These are phyloP conservation scores for Fusarium sp. DNA, from an alignment of 2,329 filamentous ascomycete species.

Conservation along the genomic window DNA sequence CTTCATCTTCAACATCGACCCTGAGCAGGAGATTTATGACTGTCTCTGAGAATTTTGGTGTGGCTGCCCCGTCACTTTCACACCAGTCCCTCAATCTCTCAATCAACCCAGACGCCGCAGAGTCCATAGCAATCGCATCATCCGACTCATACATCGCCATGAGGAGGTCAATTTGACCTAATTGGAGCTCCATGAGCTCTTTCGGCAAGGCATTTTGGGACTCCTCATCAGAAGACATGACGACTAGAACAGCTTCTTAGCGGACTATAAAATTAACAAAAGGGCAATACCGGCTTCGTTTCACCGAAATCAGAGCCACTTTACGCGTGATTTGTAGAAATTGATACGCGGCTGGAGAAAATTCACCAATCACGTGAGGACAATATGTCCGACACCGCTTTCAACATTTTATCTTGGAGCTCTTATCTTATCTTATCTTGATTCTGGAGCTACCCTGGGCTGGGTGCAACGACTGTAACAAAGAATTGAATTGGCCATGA, in stretches of 20 bases:
- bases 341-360: background rate
- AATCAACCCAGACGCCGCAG: conserved; percentile 21
- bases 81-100: conserved; percentile 36
- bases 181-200: conserved; percentile 57
- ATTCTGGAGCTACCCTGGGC: background rate
- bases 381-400: background rate
- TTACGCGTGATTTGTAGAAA: conserved; percentile 6
- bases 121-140: conserved; percentile 44
- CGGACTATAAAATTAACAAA: rapidly evolving
- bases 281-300: rapidly evolving
- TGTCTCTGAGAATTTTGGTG: conserved; percentile 3
- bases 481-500: background rate
- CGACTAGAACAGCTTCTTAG: rapidly evolving
- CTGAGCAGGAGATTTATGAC: conserved; percentile 40
- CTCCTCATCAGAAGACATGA: background rate
- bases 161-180: conserved; percentile 60
- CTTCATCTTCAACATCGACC: conserved; percentile 28
- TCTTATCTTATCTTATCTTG: background rate
- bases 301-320: background rate
- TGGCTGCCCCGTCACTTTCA: conserved; percentile 11
- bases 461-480: background rate
- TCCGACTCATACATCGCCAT: conserved; percentile 59
- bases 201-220: conserved; percentile 42
- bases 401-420: background rate
- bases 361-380: background rate